These are phyloP conservation scores for Thozetella sp. DNA, from an alignment of 495 filamentous ascomycete genomes.

Conservation along the genomic window DNA sequence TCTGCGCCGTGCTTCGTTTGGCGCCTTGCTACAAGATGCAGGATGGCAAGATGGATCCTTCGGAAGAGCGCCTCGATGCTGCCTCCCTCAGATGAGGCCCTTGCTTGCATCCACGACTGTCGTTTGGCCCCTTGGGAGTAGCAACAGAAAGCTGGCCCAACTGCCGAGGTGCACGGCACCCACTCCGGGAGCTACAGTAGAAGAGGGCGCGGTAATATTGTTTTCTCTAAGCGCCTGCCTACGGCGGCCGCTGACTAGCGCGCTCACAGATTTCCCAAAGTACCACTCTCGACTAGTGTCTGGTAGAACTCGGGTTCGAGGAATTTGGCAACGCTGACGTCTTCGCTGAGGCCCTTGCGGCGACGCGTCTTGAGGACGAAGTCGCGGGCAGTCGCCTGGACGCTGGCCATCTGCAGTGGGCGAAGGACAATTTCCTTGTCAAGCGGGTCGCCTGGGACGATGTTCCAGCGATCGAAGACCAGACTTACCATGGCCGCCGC, in stretches of 20 bases:
- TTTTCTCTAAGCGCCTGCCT: constrained; percentile 3
- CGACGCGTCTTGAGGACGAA: constrained; percentile 95
- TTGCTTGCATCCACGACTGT: no score
- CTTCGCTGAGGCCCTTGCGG: constrained; percentile 92
- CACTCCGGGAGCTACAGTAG: no score
- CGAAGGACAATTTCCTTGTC: constrained; percentile 82
- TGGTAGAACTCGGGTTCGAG: constrained; percentile 92
- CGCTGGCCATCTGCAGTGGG: constrained; percentile 82
- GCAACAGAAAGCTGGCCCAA: no score
- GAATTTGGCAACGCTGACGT: constrained; percentile 93
- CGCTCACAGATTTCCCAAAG: constrained; percentile 57
- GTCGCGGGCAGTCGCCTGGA: constrained; percentile 87
- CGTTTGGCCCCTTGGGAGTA: no score
- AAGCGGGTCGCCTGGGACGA: constrained; percentile 93
- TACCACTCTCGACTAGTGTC: constrained; percentile 83
- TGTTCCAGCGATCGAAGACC: constrained; percentile 94
- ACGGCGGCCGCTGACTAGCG: not conserved
- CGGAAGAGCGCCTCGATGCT: no score
- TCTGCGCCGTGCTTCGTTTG: no score
- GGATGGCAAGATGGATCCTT: no score
- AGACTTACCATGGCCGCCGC: constrained; percentile 86
- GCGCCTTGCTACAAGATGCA: no score
- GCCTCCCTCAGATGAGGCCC: no score
- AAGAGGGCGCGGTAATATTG: constrained; percentile 1
- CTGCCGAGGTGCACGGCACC: no score